Conservation (phyloP, 129 eudicot species). For the Dittrichia graveolens region DNA sequence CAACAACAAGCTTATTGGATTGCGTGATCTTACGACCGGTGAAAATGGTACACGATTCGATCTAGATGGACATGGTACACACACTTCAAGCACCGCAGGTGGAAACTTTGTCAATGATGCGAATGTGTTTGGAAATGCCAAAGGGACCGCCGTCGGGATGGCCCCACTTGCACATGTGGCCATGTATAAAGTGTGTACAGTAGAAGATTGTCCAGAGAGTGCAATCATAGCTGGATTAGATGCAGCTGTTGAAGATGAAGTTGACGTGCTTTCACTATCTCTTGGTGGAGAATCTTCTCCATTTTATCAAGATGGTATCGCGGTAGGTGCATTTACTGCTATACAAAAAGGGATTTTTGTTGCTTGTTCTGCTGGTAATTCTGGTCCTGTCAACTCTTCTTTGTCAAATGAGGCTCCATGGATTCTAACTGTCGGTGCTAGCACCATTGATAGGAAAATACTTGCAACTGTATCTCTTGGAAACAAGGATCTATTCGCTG, state of each 20-base stretch:
- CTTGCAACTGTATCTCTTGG: slow-evolving; percentile 40
- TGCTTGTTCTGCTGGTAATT: slow-evolving; percentile 54
- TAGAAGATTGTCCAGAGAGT: slow-evolving; percentile 36
- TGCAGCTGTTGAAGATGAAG: slow-evolving; percentile 65
- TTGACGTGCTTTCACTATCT: slow-evolving; percentile 62
- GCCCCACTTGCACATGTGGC: slow-evolving; percentile 73
- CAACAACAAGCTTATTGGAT: slow-evolving; percentile 69
- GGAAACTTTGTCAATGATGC: slow-evolving; percentile 59
- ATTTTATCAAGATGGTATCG: slow-evolving; percentile 46
- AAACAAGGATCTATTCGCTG: slow-evolving; percentile 33
- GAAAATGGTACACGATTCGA: slow-evolving; percentile 32
- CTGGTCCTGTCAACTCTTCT: slow-evolving; percentile 43
- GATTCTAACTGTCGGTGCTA: slow-evolving; percentile 71
- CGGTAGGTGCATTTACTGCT: slow-evolving; percentile 56
- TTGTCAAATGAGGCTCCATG: slow-evolving; percentile 61
- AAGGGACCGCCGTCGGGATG: slow-evolving; percentile 62
- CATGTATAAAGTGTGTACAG: slow-evolving; percentile 58
- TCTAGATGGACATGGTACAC: slow-evolving; percentile 66
- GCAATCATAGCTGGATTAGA: slow-evolving; percentile 61
- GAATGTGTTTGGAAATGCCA: slow-evolving; percentile 49
- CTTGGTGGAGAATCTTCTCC: slow-evolving; percentile 38
- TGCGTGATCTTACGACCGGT: slow-evolving; percentile 34
- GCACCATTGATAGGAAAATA: slow-evolving; percentile 51
- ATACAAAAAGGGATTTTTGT: slow-evolving; percentile 51
- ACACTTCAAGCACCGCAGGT: slow-evolving; percentile 62